Evolutionary conservation across 1,284 basidiomycete genomes (phyloP), one percentile per base, ranked within the genome.

Genomic region (Pterulicium gracile): DNA sequence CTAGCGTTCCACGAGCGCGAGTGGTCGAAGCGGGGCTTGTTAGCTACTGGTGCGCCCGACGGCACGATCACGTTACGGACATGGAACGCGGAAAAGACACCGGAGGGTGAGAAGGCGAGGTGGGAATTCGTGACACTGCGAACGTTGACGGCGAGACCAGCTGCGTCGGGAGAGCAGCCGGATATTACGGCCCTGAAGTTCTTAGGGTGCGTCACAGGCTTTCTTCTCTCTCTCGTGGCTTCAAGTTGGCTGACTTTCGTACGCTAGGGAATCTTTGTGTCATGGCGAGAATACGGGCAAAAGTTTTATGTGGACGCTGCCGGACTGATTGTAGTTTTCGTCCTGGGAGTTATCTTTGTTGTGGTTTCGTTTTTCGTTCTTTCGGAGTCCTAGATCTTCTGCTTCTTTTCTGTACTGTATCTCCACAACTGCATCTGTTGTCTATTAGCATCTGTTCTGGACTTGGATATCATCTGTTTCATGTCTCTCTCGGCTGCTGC

Each of bases 1-100:
- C 57, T 92, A 35, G 77, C 82, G 0, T 91, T 92, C 64, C 79
- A 87, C 51, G 85, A 88, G 57, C 76, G 88, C 19, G 88, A 92
- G 55, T 89, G 82, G 56, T 78, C 81, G 0, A 69, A 73, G 49
- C 63, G 78, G 0, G 81, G 81, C 2, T 65, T 89, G 4, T 67
- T 89, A 19, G 86, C 82, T 0, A 79, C 78, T 1, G 86, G 81
- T 2, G 69, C 73, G 5, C 67, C 72, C 0, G 79, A 86, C 52
- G 85, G 86, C 3, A 70, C 72, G 1, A 80, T 86, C 50, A 72
- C 73, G 0, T 61, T 89, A 18, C 64, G 81, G 43, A 85, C 86
- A 0, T 89, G 86, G 87, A 83, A 77, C 24, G 70, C 81, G 1
- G 75, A 84, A 52, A 74, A 73, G n/a, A 83, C 81, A 0, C 76